Conservation (phyloP, 495 filamentous ascomycete genomes). For the Aspergillus cristatus region DNA sequence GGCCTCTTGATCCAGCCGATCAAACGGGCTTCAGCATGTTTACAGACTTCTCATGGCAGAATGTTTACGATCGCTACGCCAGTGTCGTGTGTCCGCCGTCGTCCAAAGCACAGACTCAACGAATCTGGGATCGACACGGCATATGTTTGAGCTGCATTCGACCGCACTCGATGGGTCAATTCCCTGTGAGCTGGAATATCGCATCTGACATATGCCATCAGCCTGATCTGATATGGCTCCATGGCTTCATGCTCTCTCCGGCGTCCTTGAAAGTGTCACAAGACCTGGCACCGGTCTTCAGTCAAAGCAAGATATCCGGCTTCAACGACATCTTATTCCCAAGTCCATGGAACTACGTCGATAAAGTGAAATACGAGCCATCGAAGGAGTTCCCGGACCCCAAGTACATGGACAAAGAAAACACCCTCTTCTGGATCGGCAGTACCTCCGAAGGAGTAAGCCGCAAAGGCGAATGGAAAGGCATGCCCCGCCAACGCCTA, state of each 20-base stretch:
- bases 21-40: slow-evolving; percentile 39
- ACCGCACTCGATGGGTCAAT: slow-evolving; percentile 62
- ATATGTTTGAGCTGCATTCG: slow-evolving; percentile 53
- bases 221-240: slow-evolving; percentile 63
- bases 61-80: slow-evolving; percentile 38
- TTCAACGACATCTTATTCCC: slow-evolving; percentile 41
- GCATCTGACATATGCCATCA: slow-evolving; percentile 68
- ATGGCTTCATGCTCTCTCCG: slow-evolving; percentile 60
- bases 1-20: slow-evolving; percentile 32
- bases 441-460: slow-evolving; percentile 50
- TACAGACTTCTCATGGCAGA: slow-evolving; percentile 34
- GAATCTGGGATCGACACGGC: slow-evolving; percentile 37
- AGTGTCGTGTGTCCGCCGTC: slow-evolving; percentile 47
- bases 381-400: slow-evolving; percentile 28
- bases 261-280: slow-evolving; percentile 52
- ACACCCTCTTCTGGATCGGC: slow-evolving; percentile 44
- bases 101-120: slow-evolving; percentile 42
- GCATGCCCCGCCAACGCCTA: slow-evolving; percentile 51
- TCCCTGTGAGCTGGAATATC: slow-evolving; percentile 54
- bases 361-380: slow-evolving; percentile 36
- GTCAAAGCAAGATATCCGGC: slow-evolving; percentile 56
- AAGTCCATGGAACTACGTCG: slow-evolving; percentile 41
- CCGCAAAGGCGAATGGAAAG: slow-evolving; percentile 43
- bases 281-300: slow-evolving; percentile 64
- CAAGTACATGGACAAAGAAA: slow-evolving; percentile 31